These are phyloP conservation scores for Colletotrichum abscissum DNA, from an alignment of 2,329 filamentous ascomycete species.

Conservation along the genomic window DNA sequence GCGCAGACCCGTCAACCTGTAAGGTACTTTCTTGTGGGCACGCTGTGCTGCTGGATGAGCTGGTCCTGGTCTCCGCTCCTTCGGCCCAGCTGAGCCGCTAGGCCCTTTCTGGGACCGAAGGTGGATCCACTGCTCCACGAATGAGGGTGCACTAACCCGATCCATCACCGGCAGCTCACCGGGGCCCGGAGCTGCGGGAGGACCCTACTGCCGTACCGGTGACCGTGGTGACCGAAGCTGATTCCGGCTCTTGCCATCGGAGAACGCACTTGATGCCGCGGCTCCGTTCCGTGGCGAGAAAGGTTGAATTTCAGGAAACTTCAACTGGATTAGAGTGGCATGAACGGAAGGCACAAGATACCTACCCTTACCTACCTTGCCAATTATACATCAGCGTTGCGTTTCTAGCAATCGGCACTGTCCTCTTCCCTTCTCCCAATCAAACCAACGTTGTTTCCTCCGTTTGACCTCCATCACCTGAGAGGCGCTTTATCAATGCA, in stretches of 20 bases:
- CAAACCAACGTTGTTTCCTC: background rate
- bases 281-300: background rate
- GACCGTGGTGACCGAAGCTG: conserved; percentile 12
- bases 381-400: no score
- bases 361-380: background rate
- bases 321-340: no score
- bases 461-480: background rate
- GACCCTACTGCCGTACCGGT: conserved; percentile 19
- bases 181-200: conserved; percentile 6
- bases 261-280: background rate
- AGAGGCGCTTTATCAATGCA: background rate
- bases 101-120: conserved; percentile 25
- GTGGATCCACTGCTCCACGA: background rate
- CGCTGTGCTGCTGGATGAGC: conserved; percentile 18
- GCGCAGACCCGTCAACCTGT: conserved; percentile 9
- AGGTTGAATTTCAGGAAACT: background rate
- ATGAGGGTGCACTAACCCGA: conserved; percentile 12
- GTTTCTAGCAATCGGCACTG: conserved; percentile 9
- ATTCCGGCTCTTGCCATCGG: conserved; percentile 8
- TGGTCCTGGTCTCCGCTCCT: conserved; percentile 8
- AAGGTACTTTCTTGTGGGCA: conserved; percentile 1
- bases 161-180: conserved; percentile 25
- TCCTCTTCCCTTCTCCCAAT: background rate
- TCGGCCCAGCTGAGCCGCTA: conserved; percentile 12
- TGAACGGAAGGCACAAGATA: background rate